phyloP scores from a whole-genome alignment of 768 basidiomycete genomes.

The Infundibulicybe gibba region DNA sequence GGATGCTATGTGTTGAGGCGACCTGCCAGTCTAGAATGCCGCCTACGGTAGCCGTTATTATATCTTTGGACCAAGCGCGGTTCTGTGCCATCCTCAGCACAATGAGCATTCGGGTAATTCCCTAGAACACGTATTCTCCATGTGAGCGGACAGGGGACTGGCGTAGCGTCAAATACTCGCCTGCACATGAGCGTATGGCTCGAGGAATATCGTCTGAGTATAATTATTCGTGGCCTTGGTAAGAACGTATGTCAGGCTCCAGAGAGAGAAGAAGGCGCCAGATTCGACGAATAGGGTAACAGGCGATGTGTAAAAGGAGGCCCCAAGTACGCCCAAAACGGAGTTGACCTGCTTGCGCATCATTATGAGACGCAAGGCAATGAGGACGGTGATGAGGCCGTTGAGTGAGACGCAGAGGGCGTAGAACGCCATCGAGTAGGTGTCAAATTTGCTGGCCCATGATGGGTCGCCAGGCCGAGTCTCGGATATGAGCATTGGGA shows the following conservation, averaged over 20 bases:
- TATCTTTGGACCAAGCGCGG: conserved; percentile 18
- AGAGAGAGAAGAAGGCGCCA: conserved; percentile 32
- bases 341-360: conserved; percentile 28
- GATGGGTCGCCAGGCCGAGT: conserved; percentile 10
- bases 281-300: conserved; percentile 36
- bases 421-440: conserved; percentile 21
- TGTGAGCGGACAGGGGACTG: background rate
- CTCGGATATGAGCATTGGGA: conserved; percentile 26
- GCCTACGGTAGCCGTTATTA: conserved; percentile 11
- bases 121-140: conserved; percentile 1
- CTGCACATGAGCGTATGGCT: conserved; percentile 24
- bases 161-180: conserved; percentile 15
- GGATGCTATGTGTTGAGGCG: conserved; percentile 17
- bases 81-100: conserved; percentile 17
- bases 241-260: conserved; percentile 25
- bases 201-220: conserved; percentile 25
- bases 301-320: conserved; percentile 31
- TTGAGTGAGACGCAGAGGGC: conserved; percentile 27
- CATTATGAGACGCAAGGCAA: conserved; percentile 25
- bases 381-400: conserved; percentile 20
- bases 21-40: conserved; percentile 18
- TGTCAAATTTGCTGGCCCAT: conserved; percentile 9
- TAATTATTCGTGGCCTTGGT: conserved; percentile 16
- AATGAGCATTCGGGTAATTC: conserved; percentile 13
- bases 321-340: conserved; percentile 29